A percentile compares a stretch with the other conserved stretches of the same genome.
Conservation (phyloP, 768 basidiomycete genomes). For the Xanthoconium purpureum region DNA sequence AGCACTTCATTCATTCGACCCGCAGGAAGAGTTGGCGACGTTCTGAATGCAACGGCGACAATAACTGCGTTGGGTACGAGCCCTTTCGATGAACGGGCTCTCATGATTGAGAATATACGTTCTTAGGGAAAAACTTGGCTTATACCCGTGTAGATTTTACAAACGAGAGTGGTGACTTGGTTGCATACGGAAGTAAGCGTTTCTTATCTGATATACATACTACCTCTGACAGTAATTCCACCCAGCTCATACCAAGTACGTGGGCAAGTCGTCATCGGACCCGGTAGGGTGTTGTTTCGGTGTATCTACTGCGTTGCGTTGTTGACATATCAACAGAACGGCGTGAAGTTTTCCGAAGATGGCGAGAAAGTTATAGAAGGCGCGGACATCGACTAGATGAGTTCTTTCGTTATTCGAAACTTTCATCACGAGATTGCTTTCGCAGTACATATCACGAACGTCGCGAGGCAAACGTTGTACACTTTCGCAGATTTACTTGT, state of each 20-base stretch:
- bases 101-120: not conserved
- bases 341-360: conserved; percentile 76
- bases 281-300: conserved; percentile 29
- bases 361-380: conserved; percentile 71
- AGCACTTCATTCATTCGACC: conserved; percentile 75
- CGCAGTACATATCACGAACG: not conserved
- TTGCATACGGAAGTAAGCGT: conserved; percentile 76
- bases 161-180: conserved; percentile 57
- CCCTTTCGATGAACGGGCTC: not conserved
- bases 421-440: not conserved
- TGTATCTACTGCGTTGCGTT: not conserved
- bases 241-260: conserved; percentile 81
- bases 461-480: not conserved
- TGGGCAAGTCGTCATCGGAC: conserved; percentile 61
- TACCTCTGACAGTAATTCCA: not conserved
- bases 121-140: conserved; percentile 71
- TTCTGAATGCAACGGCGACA: conserved; percentile 58
- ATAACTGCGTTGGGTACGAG: conserved; percentile 65
- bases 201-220: too few relatives aligned
- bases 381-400: conserved; percentile 12
- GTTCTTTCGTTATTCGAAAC: not conserved
- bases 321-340: conserved; percentile 43
- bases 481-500: not conserved
- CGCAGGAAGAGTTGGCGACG: conserved; percentile 68
- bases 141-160: conserved; percentile 81